Base-by-base conservation (phyloP, 495 filamentous ascomycete species). In the Aspergillus kassunensis region DNA sequence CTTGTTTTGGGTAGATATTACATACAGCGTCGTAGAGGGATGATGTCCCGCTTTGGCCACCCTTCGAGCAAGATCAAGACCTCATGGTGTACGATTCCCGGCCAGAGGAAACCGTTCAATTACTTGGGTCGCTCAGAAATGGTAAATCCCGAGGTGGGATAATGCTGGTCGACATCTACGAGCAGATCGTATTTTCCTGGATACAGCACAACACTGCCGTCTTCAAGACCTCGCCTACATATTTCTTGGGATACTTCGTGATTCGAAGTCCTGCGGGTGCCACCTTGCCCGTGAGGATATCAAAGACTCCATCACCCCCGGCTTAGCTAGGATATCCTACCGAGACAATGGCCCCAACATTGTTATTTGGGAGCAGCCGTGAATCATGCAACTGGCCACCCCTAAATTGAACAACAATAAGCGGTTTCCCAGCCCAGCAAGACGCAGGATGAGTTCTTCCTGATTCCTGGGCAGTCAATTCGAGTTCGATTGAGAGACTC, bases 171-270 rank as follows among this genome's bases (percentile, higher is more conserved):
- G n/a, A n/a, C n/a, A n/a, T n/a, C n/a, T n/a, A n/a, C n/a, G n/a
- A n/a, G n/a, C 24, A 27, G 24, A 27, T 27, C 24, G 9, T 27
- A 27, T 41, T n/a, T 18, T 12, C 34, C 34, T 3, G 34, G 34
- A 18, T 37, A 37, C 8, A 37, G 34, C 10, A 37, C 34, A 2
- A 37, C 34, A n/a, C 34, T 37, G 6, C 36, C 36, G 70, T 76
- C 68, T 78, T 74, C 6, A 68, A 67, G 18, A 80, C 67, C 44
- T 77, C 56, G 51, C 69, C 47, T 18, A 74, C 71, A 53, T 81
- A 82, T 11, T 62, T 57, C 4, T 67, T 72, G 0, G 77, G 77
- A 57, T 83, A 83, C 56, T 79, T 75, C 3, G 80, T 83, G 5
- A 71, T 63, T 6, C 77, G 74, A 7, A 83, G 61, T 6, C 80